Base-by-base conservation (phyloP, 495 filamentous ascomycete species). In the Penicillium robsamsonii region DNA sequence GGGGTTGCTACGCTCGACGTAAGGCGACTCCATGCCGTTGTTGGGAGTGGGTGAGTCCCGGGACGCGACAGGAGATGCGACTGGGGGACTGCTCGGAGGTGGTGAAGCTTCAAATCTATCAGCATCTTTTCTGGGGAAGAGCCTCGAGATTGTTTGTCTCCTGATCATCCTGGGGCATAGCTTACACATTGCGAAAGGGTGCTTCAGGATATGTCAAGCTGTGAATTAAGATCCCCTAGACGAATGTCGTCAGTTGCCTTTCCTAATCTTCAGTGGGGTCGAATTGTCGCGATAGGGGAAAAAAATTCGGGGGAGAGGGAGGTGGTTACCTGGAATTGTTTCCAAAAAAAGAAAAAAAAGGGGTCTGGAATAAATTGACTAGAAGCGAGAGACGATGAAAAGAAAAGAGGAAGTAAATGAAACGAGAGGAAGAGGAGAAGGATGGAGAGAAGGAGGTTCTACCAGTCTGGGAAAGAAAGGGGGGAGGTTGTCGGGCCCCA, bases 1-100 rank as follows among this genome's bases (percentile, higher is more conserved):
- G 35, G 80, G 76, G 75, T 83, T 90, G 70, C 76, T 83, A 65
- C 80, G 79, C 61, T 85, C 82, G 44, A 81, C 77, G 62, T 77
- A 79, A 33, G 84, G 83, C 50, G 82, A 81, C 12, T 79, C 71
- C 29, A 79, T 77, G 71, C 84, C 82, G 69, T 81, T 81, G 68
- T 65, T 74, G 51, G 70, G 68, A 8, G 71, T 68, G 48, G 69
- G 64, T 5, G 72, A 77, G 41, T 68, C 64, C 53, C 56, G 59
- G 33, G 72, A 65, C 56, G 65, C 65, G 58, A 68, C 59, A 41
- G 72, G 68, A 38, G 72, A 65, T 57, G 67, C 66, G 57, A 68
- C 58, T 40, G 72, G 68, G 49, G 72, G 71, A 58, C 69, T 73
- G 62, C 70, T 77, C 56, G 70, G 62, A 59, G 72, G 57, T 53